Evolutionary conservation across 495 filamentous ascomycete species (phyloP).

Genomic region (Ascobolus immersus): DNA sequence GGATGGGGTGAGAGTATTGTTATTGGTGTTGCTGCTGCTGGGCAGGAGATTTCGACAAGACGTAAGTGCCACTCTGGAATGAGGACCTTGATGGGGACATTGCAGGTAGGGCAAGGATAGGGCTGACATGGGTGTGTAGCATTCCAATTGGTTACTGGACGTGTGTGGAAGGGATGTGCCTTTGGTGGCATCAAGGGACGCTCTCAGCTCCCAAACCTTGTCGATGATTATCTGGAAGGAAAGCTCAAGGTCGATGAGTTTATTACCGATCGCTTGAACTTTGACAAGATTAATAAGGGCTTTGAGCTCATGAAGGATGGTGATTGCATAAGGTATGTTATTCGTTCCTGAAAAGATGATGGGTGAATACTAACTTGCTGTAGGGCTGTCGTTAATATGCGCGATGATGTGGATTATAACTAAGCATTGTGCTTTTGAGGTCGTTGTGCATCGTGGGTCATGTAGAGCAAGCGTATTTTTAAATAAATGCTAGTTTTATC

Average conservation of each 20-base stretch:
- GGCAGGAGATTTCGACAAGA: conserved; percentile 85
- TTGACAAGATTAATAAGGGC: conserved; percentile 60
- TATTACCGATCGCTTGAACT: conserved; percentile 78
- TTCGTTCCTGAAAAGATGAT: too few species aligned
- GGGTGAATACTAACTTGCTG: too few species aligned
- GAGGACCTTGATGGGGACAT: background rate
- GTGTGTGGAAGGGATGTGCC: conserved; percentile 91
- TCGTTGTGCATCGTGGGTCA: too few species aligned
- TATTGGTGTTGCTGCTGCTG: conserved; percentile 91
- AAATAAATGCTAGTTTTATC: too few species aligned
- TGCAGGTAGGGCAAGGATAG: background rate
- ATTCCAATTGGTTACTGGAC: conserved; percentile 94
- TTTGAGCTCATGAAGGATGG: conserved; percentile 88
- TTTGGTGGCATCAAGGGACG: conserved; percentile 97
- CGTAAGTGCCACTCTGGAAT: conserved; percentile 30
- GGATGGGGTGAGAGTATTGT: conserved; percentile 97
- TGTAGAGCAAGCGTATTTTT: too few species aligned
- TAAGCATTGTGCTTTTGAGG: too few species aligned
- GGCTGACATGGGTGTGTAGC: conserved; percentile 25
- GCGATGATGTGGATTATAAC: too few species aligned
- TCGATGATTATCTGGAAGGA: conserved; percentile 70
- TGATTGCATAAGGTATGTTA: conserved; percentile 88
- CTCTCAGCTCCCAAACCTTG: conserved; percentile 65
- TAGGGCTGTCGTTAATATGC: too few species aligned
- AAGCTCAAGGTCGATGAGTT: conserved; percentile 97